These are phyloP conservation scores for Pseudonectria foliicola DNA, from an alignment of 2,329 filamentous ascomycete genomes.

Conservation along the genomic window DNA sequence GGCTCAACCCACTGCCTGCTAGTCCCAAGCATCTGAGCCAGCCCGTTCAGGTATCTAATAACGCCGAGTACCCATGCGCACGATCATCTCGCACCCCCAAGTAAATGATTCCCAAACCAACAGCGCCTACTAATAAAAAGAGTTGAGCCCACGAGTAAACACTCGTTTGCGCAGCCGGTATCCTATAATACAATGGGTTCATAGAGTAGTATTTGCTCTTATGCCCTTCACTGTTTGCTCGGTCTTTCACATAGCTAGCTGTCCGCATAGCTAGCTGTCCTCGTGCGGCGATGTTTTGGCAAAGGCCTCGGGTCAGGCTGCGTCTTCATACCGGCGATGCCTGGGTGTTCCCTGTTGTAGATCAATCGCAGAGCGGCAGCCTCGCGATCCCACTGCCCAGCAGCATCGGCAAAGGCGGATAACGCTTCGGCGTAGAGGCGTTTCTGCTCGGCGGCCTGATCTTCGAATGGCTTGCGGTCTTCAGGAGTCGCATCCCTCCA, in stretches of 20 bases:
- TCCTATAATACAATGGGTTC: no score
- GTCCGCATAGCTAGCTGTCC: conserved; percentile 33
- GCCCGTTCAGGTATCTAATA: no score
- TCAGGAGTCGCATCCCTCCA: conserved; percentile 74
- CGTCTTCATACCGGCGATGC: conserved; percentile 18
- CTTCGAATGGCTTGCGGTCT: conserved; percentile 69
- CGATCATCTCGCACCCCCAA: no score
- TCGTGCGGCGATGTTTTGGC: conserved; percentile 30
- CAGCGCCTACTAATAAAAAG: no score
- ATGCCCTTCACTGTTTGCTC: not conserved
- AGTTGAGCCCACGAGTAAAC: no score
- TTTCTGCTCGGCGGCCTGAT: conserved; percentile 66
- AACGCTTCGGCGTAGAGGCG: conserved; percentile 52
- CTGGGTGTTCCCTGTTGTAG: conserved; percentile 48
- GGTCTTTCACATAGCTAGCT: conserved; percentile 22
- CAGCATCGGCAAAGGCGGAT: conserved; percentile 52
- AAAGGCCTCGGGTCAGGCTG: conserved; percentile 11
- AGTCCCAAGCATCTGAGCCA: no score
- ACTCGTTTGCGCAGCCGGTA: no score
- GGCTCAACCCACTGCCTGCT: no score
- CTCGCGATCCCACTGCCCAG: conserved; percentile 64
- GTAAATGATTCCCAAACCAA: no score
- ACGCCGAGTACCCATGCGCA: no score
- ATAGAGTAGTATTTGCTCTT: no score
- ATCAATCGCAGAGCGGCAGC: conserved; percentile 46